Conservation (phyloP, 2,329 filamentous ascomycete species). For the Cyanodermella asteris region DNA sequence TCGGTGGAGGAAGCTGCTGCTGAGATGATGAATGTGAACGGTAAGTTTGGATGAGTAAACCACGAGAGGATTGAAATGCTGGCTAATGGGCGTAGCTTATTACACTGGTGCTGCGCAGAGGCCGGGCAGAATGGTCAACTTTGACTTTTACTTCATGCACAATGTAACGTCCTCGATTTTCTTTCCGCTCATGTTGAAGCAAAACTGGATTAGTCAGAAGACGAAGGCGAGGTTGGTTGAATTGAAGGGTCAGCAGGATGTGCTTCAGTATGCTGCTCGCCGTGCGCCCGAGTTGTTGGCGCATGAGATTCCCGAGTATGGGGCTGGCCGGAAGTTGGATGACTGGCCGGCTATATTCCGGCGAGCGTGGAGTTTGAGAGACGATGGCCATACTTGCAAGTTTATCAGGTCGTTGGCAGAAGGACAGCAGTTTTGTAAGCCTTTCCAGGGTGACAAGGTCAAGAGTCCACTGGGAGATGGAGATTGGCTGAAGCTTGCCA, state of each 20-base stretch:
- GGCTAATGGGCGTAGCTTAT: constrained; percentile 41
- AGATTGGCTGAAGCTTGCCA: constrained; percentile 23
- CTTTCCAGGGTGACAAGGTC: constrained; percentile 16
- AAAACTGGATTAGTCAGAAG: constrained; percentile 34
- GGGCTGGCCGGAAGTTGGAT: constrained; percentile 20
- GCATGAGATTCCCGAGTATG: constrained; percentile 38
- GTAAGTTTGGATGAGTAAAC: background rate
- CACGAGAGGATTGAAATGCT: constrained; percentile 40
- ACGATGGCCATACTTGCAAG: constrained; percentile 69
- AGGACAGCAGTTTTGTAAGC: constrained; percentile 30
- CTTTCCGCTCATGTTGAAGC: constrained; percentile 36
- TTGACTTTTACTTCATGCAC: constrained; percentile 72
- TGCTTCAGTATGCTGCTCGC: constrained; percentile 51
- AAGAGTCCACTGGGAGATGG: too few species aligned
- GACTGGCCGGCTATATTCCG: constrained; percentile 22
- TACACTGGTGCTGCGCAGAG: constrained; percentile 38
- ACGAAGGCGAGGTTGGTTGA: constrained; percentile 51
- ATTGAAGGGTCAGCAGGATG: constrained; percentile 57
- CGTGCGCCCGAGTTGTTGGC: constrained; percentile 37
- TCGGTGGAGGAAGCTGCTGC: background rate
- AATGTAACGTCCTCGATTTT: constrained; percentile 56
- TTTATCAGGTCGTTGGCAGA: constrained; percentile 46
- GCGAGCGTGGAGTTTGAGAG: constrained; percentile 26
- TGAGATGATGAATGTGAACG: background rate
- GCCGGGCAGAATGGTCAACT: constrained; percentile 41